A percentile compares a stretch with the other conserved stretches of the same genome.
Evolutionary conservation across 371 early-diverging fungal species (phyloP).

Genomic region (Mucor mucedo): DNA sequence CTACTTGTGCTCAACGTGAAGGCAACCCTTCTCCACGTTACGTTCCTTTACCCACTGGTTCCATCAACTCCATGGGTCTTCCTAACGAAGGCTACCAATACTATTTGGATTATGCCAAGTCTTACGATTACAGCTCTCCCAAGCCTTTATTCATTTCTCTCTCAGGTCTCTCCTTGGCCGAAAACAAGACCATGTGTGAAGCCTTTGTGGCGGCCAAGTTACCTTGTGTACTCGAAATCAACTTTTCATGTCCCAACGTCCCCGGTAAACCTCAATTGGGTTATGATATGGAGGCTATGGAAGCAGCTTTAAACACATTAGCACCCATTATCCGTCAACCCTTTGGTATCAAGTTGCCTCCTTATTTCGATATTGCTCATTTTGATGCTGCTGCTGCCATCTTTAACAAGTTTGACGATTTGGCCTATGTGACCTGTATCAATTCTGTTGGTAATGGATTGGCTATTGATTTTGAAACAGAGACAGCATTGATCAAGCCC

Average conservation of each 20-base stretch:
- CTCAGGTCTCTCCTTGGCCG: conserved; percentile 49
- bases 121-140: conserved; percentile 38
- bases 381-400: conserved; percentile 51
- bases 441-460: conserved; percentile 59
- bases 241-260: conserved; percentile 59
- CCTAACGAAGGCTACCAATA: conserved; percentile 55
- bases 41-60: conserved; percentile 42
- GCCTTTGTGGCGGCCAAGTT: conserved; percentile 47
- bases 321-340: conserved; percentile 55
- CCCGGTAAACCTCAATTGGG: conserved; percentile 58
- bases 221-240: conserved; percentile 51
- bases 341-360: conserved; percentile 59
- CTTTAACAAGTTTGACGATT: conserved; percentile 48
- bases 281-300: conserved; percentile 57
- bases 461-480: conserved; percentile 56
- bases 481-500: conserved; percentile 53
- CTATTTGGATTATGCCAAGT: conserved; percentile 51
- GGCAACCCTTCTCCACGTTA: conserved; percentile 58
- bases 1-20: conserved; percentile 45
- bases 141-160: conserved; percentile 54
- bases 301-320: conserved; percentile 41
- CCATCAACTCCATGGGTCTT: conserved; percentile 60
- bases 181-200: conserved; percentile 51
- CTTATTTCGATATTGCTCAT: conserved; percentile 59
- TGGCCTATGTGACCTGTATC: conserved; percentile 53